Percentiles rank a stretch among this genome's conserved stretches.
These are phyloP conservation scores for Verticillium isaacii DNA, from an alignment of 2,329 filamentous ascomycete species.

Conservation along the genomic window DNA sequence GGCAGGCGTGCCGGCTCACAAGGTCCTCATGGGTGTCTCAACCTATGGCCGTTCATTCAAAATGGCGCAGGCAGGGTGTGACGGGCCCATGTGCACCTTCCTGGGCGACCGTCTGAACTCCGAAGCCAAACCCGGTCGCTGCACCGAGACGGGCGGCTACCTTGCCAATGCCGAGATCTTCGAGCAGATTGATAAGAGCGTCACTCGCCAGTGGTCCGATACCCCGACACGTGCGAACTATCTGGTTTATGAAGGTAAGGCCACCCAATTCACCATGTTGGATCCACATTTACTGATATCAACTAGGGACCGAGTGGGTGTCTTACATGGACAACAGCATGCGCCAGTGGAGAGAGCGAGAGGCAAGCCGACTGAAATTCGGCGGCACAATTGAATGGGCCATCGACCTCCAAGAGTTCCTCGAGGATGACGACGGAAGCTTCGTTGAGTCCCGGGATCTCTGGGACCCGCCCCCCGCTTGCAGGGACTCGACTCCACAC, in stretches of 20 bases:
- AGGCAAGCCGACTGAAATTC: constrained; percentile 20
- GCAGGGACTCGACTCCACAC: not conserved
- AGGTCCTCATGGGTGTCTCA: constrained; percentile 23
- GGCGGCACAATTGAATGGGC: constrained; percentile 13
- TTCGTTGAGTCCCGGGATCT: not conserved
- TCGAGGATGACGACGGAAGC: not conserved
- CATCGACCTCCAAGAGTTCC: constrained; percentile 3
- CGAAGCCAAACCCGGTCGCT: constrained; percentile 17
- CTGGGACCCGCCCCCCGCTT: not conserved
- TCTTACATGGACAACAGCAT: constrained; percentile 23
- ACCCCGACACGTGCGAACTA: not conserved
- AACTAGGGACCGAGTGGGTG: constrained; percentile 20
- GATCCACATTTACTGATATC: constrained; percentile 19
- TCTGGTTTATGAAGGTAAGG: not conserved
- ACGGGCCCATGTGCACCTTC: constrained; percentile 18
- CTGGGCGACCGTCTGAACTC: constrained; percentile 15
- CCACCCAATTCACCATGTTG: not conserved
- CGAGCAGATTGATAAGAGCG: constrained; percentile 8
- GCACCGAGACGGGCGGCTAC: constrained; percentile 24
- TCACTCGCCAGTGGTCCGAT: not conserved
- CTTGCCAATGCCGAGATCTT: constrained; percentile 25
- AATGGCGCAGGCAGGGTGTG: constrained; percentile 24
- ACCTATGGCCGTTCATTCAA: constrained; percentile 27
- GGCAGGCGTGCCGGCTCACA: constrained; percentile 22
- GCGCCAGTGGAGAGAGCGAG: constrained; percentile 15